Conservation (phyloP, 257 asterid genomes). For the Solanum ossicruentum region DNA sequence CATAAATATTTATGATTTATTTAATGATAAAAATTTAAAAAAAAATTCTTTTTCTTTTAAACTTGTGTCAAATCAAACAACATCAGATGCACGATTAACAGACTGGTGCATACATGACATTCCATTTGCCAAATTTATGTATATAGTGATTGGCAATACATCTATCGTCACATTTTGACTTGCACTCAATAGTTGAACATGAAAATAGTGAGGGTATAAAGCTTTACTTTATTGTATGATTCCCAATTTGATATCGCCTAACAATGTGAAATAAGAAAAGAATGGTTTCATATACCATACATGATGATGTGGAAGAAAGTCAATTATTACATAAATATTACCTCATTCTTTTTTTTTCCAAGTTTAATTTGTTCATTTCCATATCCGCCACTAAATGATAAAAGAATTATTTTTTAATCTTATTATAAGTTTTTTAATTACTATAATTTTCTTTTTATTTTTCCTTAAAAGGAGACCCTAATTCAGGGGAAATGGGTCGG, state of each 20-base stretch:
- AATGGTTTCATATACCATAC: not conserved
- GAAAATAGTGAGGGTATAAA: not conserved
- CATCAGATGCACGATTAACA: too few species aligned
- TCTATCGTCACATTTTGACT: too few species aligned
- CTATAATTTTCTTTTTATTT: not conserved
- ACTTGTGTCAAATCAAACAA: too few species aligned
- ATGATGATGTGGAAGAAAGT: not conserved
- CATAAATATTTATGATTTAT: too few species aligned
- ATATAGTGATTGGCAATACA: too few species aligned
- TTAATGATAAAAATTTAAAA: too few species aligned
- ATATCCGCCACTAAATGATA: conserved; percentile 8
- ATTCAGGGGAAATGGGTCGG: conserved; percentile 36
- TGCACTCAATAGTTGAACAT: not conserved
- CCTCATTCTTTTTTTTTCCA: not conserved
- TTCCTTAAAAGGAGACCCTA: conserved; percentile 15
- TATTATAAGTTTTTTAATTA: not conserved
- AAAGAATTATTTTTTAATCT: not conserved
- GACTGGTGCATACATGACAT: too few species aligned
- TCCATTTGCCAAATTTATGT: too few species aligned
- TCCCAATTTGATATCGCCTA: not conserved
- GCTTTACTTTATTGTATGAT: not conserved
- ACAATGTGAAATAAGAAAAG: not conserved
- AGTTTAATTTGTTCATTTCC: not conserved
- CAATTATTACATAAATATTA: not conserved
- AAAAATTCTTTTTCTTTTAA: too few species aligned